phyloP scores from a whole-genome alignment of 768 basidiomycete species.

The Boletus speciosus region DNA sequence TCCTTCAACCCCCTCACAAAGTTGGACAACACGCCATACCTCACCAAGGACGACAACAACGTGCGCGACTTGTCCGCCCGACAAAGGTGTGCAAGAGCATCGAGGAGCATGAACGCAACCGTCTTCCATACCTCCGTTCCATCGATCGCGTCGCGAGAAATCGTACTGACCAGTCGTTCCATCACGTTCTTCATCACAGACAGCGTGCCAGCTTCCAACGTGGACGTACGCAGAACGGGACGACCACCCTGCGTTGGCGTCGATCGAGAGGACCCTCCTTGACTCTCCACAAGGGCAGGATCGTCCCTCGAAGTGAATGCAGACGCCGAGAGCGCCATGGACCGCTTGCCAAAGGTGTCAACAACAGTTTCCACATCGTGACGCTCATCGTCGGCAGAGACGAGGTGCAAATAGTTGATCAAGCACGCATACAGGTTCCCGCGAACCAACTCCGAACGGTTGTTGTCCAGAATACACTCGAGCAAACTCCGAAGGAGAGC shows the following conservation, averaged over 20 bases:
- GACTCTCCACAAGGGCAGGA: constrained; percentile 36
- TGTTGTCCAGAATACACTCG: constrained; percentile 71
- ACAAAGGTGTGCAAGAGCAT: constrained; percentile 73
- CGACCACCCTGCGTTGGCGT: constrained; percentile 16
- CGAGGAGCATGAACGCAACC: constrained; percentile 86
- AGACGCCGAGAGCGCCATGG: constrained; percentile 35
- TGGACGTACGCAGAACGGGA: constrained; percentile 19
- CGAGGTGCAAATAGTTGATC: constrained; percentile 85
- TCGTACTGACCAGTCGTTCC: constrained; percentile 67
- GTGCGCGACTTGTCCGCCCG: constrained; percentile 64
- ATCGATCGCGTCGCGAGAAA: constrained; percentile 90
- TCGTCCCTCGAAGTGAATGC: constrained; percentile 39
- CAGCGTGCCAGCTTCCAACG: constrained; percentile 62
- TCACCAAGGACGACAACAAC: constrained; percentile 54
- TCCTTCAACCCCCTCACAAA: constrained; percentile 86
- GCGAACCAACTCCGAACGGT: constrained; percentile 79
- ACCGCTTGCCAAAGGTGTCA: constrained; percentile 24
- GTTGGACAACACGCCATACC: constrained; percentile 75
- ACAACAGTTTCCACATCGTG: constrained; percentile 11
- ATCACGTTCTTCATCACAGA: constrained; percentile 61
- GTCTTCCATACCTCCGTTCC: constrained; percentile 98
- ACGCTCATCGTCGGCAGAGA: constrained; percentile 22
- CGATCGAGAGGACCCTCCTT: constrained; percentile 24
- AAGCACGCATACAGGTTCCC: constrained; percentile 94
- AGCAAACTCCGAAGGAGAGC: constrained; percentile 70